These are phyloP conservation scores for Scutellaria minor DNA, from an alignment of 257 asterid species.

Conservation along the genomic window DNA sequence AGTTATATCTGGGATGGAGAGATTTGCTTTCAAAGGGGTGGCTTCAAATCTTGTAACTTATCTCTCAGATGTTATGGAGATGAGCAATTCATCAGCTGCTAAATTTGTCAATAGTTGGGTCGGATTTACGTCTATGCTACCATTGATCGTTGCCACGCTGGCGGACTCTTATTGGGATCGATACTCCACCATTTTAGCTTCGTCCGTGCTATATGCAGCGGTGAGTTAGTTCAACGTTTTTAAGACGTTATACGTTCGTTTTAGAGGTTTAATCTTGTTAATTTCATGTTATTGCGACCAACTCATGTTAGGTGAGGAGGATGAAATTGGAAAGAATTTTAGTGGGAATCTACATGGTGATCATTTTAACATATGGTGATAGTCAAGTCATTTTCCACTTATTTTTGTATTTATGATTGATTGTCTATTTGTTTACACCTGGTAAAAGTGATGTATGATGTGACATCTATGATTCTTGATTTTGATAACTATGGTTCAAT, in stretches of 20 bases:
- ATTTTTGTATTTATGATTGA: background rate
- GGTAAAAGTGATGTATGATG: background rate
- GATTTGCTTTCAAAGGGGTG: conserved; percentile 96
- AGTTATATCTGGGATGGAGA: conserved; percentile 88
- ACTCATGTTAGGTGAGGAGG: background rate
- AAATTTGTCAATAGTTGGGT: conserved; percentile 82
- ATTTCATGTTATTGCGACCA: background rate
- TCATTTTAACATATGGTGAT: conserved; percentile 19
- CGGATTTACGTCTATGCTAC: conserved; percentile 83
- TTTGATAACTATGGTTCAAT: background rate
- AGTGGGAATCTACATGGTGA: conserved; percentile 42
- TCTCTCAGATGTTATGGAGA: conserved; percentile 68
- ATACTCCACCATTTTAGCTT: conserved; percentile 60
- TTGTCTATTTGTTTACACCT: background rate
- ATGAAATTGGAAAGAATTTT: background rate
- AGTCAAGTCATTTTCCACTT: conserved; percentile 53
- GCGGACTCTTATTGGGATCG: conserved; percentile 86
- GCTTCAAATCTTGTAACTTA: conserved; percentile 88
- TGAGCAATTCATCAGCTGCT: conserved; percentile 93
- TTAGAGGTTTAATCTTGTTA: background rate
- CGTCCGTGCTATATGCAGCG: conserved; percentile 63
- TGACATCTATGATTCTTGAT: background rate
- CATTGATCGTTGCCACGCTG: conserved; percentile 70
- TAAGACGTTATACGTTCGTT: background rate
- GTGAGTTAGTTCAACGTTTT: conserved; percentile 42